Evolutionary conservation across 306 rosid species (phyloP), one percentile per base, ranked within the genome.

Genomic region (Herpetospermum pedunculosum): DNA sequence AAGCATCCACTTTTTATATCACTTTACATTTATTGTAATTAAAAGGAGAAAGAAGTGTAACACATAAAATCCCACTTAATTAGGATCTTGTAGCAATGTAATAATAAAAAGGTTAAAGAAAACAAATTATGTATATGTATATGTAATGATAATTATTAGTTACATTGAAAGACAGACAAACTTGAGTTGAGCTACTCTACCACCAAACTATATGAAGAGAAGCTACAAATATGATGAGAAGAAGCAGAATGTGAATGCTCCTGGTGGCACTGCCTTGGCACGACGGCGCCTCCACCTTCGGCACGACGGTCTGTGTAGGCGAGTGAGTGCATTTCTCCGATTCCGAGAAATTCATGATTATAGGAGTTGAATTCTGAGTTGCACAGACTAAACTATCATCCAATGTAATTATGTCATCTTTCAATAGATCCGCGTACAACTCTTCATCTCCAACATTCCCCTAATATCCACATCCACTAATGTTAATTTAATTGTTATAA

Each of bases 381-480:
- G 35, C 12, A 29, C 64, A 41, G 4, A 73, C 11, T 7, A 80
- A 81, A 18, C 88, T 76, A 67, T 91, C 96, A 9, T 93, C 97
- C 19, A 91, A 80, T 28, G 85, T 80, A 60, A 93, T 81, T 38
- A 93, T 93, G 83, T 93, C 98, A 44, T 93, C 86, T 54, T 91
- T 93, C 19, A 93, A 82, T 79, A 91, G 87, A 12, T 94, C 98
- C 0, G 97, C 92, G 53, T 64, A 94, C 37, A 84, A 86, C 55
- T 94, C 97, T 15, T 90, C 98, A 25, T 91, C 98, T 75, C 74
- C 72, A 28, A 76, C 79, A 72, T 44, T 72, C 67, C 75, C 85
- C 96, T 92, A 6, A 69, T 44, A 41, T 25, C 26, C 4, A 30
- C 1, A 7, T 7, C 6, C 43, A 28, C 3, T 18, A 49, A 3